These are phyloP conservation scores for Microsporum audouinii DNA, from an alignment of 2,329 filamentous ascomycete species.

Conservation along the genomic window DNA sequence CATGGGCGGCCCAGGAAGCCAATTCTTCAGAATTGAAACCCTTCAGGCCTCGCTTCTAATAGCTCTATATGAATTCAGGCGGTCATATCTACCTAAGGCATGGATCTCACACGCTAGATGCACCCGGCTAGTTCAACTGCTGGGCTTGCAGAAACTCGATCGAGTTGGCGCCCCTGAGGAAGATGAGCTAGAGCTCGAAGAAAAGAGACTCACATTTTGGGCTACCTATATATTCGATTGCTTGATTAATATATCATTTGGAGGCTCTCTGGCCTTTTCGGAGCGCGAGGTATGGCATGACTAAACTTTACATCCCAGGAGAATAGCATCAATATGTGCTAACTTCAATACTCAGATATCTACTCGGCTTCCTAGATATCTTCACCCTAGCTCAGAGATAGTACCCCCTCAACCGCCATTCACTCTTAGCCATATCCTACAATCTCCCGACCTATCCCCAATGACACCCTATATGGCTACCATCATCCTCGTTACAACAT, in stretches of 20 bases:
- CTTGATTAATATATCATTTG: constrained; percentile 5
- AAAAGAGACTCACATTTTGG: constrained; percentile 7
- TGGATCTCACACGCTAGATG: constrained; percentile 6
- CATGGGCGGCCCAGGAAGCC: constrained; percentile 3
- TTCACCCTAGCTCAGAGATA: neutral
- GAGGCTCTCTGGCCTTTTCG: constrained; percentile 1
- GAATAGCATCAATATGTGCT: neutral
- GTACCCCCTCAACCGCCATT: neutral
- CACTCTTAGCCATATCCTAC: constrained; percentile 1
- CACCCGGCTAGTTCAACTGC: constrained; percentile 1
- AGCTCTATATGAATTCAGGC: constrained; percentile 2
- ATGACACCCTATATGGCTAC: constrained; percentile 1
- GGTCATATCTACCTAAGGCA: neutral
- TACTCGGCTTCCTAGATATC: constrained; percentile 2
- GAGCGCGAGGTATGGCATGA: neutral
- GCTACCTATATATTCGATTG: constrained; percentile 3
- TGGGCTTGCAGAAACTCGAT: constrained; percentile 2
- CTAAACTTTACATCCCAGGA: neutral
- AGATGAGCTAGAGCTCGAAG: constrained; percentile 4
- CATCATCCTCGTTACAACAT: constrained; percentile 2
- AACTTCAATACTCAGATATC: neutral
- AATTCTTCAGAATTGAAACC: constrained; percentile 5
- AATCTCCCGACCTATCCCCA: neutral
- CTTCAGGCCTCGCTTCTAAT: constrained; percentile 4
- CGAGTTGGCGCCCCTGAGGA: neutral